These are phyloP conservation scores for Chenopodium quinoa DNA, from an alignment of 148 eudicot genomes.

Conservation along the genomic window DNA sequence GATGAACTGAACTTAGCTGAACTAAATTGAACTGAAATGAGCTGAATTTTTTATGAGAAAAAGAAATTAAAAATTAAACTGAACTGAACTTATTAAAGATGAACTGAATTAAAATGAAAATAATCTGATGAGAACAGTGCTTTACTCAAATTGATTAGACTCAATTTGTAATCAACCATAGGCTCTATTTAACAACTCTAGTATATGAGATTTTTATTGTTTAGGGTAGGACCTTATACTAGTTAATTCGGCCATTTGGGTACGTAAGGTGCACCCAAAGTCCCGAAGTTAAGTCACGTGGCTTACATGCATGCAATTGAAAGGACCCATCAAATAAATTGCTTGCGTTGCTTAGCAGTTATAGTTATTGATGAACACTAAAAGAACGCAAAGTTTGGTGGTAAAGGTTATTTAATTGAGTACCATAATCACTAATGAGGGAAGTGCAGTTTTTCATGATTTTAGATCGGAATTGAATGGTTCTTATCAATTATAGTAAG, in stretches of 20 bases:
- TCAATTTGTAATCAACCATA: no score
- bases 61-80: no score
- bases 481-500: not conserved
- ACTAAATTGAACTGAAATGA: no score
- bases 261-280: slow-evolving; percentile 15
- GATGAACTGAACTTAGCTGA: no score
- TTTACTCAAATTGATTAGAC: no score
- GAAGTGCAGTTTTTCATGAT: not conserved
- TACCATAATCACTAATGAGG: not conserved
- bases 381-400: slow-evolving; percentile 1
- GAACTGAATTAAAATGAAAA: no score
- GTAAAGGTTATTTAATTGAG: not conserved
- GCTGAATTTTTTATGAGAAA: no score
- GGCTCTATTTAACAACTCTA: no score
- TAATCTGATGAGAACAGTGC: no score
- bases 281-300: slow-evolving; percentile 23
- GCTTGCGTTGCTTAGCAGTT: not conserved
- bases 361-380: slow-evolving; percentile 1
- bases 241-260: not conserved
- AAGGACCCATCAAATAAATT: slow-evolving; percentile 1
- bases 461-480: not conserved
- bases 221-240: not conserved
- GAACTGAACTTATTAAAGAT: no score
- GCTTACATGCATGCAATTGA: slow-evolving; percentile 18
- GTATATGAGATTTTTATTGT: not conserved